These are phyloP conservation scores for Podaxis rugospora DNA, from an alignment of 768 basidiomycete genomes.

Conservation along the genomic window DNA sequence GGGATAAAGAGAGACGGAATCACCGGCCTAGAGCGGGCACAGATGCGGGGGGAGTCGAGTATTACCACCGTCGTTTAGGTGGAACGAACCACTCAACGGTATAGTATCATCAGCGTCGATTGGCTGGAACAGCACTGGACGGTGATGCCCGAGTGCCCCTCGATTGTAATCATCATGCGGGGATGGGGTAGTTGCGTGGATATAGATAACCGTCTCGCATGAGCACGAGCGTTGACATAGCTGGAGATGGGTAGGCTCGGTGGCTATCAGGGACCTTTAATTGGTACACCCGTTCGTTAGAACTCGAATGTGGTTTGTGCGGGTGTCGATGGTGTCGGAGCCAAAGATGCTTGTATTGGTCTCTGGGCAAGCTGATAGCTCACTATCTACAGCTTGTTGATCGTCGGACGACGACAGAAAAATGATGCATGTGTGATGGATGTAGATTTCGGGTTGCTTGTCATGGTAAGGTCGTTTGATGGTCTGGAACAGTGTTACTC, in stretches of 20 bases:
- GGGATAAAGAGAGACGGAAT: background rate
- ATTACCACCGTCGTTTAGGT: background rate
- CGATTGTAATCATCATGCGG: background rate
- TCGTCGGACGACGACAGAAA: background rate
- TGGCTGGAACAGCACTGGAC: background rate
- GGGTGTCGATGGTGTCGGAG: slow-evolving; percentile 8
- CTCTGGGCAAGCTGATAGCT: background rate
- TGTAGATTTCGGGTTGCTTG: background rate
- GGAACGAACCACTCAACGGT: background rate
- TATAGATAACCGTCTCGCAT: background rate
- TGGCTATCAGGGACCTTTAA: background rate
- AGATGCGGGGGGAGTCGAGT: slow-evolving; percentile 6
- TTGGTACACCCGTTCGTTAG: background rate
- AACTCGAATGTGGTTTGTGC: background rate
- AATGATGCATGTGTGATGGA: background rate
- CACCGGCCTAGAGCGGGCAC: background rate
- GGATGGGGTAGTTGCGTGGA: slow-evolving; percentile 4
- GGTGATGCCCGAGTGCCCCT: background rate
- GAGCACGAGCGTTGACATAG: background rate
- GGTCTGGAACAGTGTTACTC: background rate
- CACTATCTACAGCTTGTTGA: background rate
- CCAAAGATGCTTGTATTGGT: background rate
- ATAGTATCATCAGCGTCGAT: background rate
- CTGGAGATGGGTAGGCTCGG: background rate
- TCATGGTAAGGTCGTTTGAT: background rate